These are phyloP conservation scores for Metarhizium humberi DNA, from an alignment of 2,329 filamentous ascomycete species.

Conservation along the genomic window DNA sequence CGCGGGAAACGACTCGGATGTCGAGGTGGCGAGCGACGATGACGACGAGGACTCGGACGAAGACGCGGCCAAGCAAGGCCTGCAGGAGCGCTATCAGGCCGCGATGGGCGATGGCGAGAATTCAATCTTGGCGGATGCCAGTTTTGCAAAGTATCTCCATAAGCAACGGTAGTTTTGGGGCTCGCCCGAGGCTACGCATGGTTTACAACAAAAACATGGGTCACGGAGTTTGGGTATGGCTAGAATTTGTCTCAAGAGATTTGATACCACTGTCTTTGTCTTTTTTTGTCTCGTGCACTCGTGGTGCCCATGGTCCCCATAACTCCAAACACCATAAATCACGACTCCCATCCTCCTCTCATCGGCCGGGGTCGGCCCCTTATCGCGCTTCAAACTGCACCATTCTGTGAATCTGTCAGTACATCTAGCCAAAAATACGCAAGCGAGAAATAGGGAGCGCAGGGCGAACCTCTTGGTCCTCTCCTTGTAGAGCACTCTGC, in stretches of 20 bases:
- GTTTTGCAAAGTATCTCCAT: conserved; percentile 52
- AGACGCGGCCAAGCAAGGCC: conserved; percentile 53
- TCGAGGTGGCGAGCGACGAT: conserved; percentile 49
- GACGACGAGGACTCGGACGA: conserved; percentile 46
- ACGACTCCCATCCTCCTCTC: not conserved
- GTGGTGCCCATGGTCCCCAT: not conserved
- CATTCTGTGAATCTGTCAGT: conserved; percentile 53
- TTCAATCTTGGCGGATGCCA: conserved; percentile 43
- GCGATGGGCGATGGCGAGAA: conserved; percentile 55
- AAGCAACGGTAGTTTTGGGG: conserved; percentile 25
- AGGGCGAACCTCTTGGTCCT: conserved; percentile 73
- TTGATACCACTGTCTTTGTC: not conserved
- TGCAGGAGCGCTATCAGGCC: conserved; percentile 68
- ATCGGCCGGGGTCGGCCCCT: not conserved
- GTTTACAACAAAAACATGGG: not conserved
- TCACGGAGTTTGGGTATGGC: not conserved
- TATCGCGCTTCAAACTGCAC: conserved; percentile 95
- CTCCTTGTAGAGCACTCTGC: conserved; percentile 95
- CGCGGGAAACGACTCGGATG: conserved; percentile 35
- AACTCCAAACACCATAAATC: not conserved
- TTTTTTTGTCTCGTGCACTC: not conserved
- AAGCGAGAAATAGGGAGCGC: conserved; percentile 28
- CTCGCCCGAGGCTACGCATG: not conserved
- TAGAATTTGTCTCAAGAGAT: not conserved
- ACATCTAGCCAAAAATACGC: too few species aligned